A percentile compares a stretch with the other conserved stretches of the same genome.
Evolutionary conservation across 495 filamentous ascomycete species (phyloP).

Genomic region (Penicillium coprophilum): DNA sequence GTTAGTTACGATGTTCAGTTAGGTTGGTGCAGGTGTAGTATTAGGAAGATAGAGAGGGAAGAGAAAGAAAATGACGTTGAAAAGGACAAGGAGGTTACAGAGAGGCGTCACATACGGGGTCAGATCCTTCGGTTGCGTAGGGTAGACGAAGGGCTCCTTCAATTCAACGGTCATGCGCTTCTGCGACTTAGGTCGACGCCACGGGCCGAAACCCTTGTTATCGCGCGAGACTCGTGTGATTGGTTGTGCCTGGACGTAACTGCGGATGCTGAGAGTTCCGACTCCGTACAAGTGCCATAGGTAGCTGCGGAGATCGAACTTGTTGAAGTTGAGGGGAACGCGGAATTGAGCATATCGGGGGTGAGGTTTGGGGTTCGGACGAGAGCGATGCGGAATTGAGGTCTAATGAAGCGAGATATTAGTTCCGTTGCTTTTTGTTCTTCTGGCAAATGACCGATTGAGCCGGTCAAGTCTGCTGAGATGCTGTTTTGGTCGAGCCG

Average conservation of each 20-base stretch:
- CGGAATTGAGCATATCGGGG: conserved; percentile 77
- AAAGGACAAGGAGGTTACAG: not conserved
- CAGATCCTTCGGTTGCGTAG: conserved; percentile 59
- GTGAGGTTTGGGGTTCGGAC: conserved; percentile 69
- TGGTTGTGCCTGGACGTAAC: conserved; percentile 70
- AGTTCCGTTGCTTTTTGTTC: not conserved
- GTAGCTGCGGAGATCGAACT: conserved; percentile 89
- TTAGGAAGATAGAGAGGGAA: not conserved
- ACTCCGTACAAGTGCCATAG: conserved; percentile 74
- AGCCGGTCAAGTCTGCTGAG: not conserved
- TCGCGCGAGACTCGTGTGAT: conserved; percentile 43
- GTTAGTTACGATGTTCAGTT: conserved; percentile 13
- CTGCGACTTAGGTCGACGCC: conserved; percentile 60
- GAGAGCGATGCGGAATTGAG: conserved; percentile 73
- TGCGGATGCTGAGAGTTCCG: conserved; percentile 65
- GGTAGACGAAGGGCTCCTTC: conserved; percentile 80
- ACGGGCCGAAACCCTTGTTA: conserved; percentile 43
- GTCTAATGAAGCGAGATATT: conserved; percentile 48
- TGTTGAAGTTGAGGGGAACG: conserved; percentile 85
- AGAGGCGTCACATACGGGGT: conserved; percentile 46
- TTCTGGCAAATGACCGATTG: not conserved
- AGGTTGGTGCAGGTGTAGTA: not conserved
- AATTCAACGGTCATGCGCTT: conserved; percentile 95
- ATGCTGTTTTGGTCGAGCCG: conserved; percentile 6
- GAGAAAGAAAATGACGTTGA: conserved; percentile 2